Percentiles rank a stretch among this genome's conserved stretches.
Evolutionary conservation across 345 rosid species (phyloP).

Genomic region (Salix caprea): DNA sequence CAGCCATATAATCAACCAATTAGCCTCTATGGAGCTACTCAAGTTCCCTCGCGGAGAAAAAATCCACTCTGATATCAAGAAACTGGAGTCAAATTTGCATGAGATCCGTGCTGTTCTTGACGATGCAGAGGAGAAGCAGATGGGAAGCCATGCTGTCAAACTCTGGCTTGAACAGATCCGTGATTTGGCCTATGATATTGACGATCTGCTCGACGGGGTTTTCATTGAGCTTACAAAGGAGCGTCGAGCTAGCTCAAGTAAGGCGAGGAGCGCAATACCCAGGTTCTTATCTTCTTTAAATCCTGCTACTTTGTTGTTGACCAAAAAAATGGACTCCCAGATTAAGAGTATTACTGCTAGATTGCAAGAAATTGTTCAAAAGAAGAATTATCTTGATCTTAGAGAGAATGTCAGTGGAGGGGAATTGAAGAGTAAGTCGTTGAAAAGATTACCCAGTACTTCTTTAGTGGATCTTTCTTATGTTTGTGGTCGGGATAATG

Average conservation of each 20-base stretch:
- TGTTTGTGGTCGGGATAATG: conserved; percentile 35
- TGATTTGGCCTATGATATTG: conserved; percentile 15
- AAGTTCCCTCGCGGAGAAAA: neutral
- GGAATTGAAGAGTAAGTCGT: neutral
- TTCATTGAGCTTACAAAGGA: neutral
- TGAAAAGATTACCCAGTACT: conserved; percentile 2
- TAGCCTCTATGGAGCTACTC: conserved; percentile 4
- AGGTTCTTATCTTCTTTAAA: neutral
- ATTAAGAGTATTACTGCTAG: conserved; percentile 4
- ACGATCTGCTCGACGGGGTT: conserved; percentile 19
- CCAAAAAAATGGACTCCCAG: neutral
- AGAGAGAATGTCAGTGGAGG: conserved; percentile 3
- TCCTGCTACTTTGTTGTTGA: neutral
- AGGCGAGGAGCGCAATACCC: neutral
- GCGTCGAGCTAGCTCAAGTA: neutral
- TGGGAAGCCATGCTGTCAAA: conserved; percentile 4
- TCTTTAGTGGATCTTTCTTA: conserved; percentile 8
- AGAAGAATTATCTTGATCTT: neutral
- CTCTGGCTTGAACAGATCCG: conserved; percentile 12
- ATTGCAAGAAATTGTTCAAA: neutral
- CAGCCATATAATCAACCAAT: neutral
- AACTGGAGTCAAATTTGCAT: conserved; percentile 1
- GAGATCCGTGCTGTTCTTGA: conserved; percentile 15
- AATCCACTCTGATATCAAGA: conserved; percentile 4
- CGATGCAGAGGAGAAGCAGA: conserved; percentile 21